These are phyloP conservation scores for Chenopodium berlandieri DNA, from an alignment of 148 eudicot genomes.

Conservation along the genomic window DNA sequence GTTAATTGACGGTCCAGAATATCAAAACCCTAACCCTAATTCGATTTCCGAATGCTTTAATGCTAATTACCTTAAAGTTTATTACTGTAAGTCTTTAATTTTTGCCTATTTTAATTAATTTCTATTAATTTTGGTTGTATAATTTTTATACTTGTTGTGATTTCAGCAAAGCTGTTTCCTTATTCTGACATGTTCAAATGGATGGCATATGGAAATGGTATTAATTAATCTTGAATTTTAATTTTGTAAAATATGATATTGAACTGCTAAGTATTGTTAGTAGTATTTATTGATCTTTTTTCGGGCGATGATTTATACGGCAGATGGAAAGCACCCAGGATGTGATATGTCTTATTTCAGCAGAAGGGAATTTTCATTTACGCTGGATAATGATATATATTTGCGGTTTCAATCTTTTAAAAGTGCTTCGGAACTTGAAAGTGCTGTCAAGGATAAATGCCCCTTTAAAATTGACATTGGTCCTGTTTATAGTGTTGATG, in stretches of 20 bases:
- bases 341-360: slow-evolving; percentile 82
- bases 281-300: neutral
- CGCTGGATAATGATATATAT: slow-evolving; percentile 72
- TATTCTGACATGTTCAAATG: slow-evolving; percentile 80
- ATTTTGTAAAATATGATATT: neutral
- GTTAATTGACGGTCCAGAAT: slow-evolving; percentile 49
- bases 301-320: slow-evolving; percentile 3
- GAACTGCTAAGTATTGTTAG: neutral
- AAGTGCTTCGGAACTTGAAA: slow-evolving; percentile 66
- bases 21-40: slow-evolving; percentile 29
- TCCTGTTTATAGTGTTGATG: slow-evolving; percentile 86
- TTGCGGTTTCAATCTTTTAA: slow-evolving; percentile 80
- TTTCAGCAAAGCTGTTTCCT: slow-evolving; percentile 83
- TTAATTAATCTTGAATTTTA: neutral
- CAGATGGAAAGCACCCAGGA: slow-evolving; percentile 96
- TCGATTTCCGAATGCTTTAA: slow-evolving; percentile 49
- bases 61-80: slow-evolving; percentile 58
- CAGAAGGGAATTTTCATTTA: slow-evolving; percentile 85
- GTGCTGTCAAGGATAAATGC: slow-evolving; percentile 74
- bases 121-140: too few relatives aligned
- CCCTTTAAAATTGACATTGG: slow-evolving; percentile 98
- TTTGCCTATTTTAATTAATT: neutral
- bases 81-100: slow-evolving; percentile 50
- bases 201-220: slow-evolving; percentile 97
- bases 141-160: neutral